Base-by-base conservation (phyloP, 1,284 basidiomycete species). In the Trametes hirsuta region DNA sequence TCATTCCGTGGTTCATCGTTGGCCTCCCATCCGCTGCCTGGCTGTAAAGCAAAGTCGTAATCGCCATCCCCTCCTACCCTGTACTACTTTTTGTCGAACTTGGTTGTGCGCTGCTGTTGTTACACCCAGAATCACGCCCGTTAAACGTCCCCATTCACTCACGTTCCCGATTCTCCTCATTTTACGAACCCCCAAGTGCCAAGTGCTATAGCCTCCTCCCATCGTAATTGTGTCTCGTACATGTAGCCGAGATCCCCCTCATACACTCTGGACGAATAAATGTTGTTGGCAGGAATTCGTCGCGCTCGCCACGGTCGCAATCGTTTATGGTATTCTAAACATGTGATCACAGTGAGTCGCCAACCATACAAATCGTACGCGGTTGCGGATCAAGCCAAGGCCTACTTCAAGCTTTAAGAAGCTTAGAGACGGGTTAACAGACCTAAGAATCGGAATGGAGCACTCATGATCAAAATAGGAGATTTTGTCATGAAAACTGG, bases 31-130 rank as follows among this genome's bases (percentile, higher is more conserved):
- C 22, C n/a, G 21, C 9, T 44, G 14, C 34, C 47, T 39, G 48
- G 47, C 41, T 62, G 53, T 59, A 60, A 65, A 65, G 57, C 52
- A 61, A 65, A 62, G 64, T 48, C 58, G 55, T 65, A 62, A 65
- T 65, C 53, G 44, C 14, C 15, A 14, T 14, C 22, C 48, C n/a
- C 59, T 41, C 47, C 24, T 34, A 45, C 46, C 30, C 41, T 65
- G 64, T 65, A 65, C 52, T 59, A 65, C 61, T 55, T 53, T 35
- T 46, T 59, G 56, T 63, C 54, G 56, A 65, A 63, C 58, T 61
- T 59, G 55, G 64, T 52, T 50, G 41, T 55, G 58, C 41, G 51
- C 30, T 55, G 39, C 51, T 57, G 41, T 47, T 55, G 47, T 51
- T 45, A 51, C 55, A 47, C 40, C 46, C 53, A 46, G 52, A 53